Base-by-base conservation (phyloP, 805 yeast species). In the Kockiozyma suomiensis region DNA sequence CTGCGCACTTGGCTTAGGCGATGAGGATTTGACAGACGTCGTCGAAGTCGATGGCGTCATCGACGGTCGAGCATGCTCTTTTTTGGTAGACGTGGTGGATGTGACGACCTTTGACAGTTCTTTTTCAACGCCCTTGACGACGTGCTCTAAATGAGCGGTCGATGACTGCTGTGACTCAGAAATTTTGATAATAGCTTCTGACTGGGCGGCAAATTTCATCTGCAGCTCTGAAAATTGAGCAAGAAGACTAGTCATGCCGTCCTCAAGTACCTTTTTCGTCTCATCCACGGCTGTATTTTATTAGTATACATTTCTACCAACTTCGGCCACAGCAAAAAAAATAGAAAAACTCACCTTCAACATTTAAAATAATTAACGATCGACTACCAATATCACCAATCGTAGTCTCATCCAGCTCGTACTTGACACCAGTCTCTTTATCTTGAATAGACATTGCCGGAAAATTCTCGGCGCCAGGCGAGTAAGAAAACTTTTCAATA, bases 401-500 rank as follows among this genome's bases (percentile, higher is more conserved):
- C 26, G 79, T 73, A 17, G 77, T 77, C 42, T 90, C 92, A 62
- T 92, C 97, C 23, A 93, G 74, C 71, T 93, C 97, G 70, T 88
- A 94, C 1, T 86, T 79, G 0, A 91, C 79, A 0, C 81, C 82
- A 33, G 81, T 77, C 1, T 74, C 71, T 0, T 81, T 79, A 61
- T 89, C 96, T 61, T 81, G 84, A 4, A 91, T 78, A 67, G 88
- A 87, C 28, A 94, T 81, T 12, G 86, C 88, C 0, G 98, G 97
- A 66, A 90, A 90, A 1, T 82, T 74, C 12, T 83, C 81, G 0
- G 82, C 73, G 0, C 87, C 86, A 0, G 96, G 94, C 0, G 93
- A 81, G 71, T 87, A 90, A 1, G 93, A 90, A 75, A 91, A 92
- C 67, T 85, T 88, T 69, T 93, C 97, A 4, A 92, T 88, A 70